Conservation (phyloP, 208 protist species). For the Strigomonas galati region DNA sequence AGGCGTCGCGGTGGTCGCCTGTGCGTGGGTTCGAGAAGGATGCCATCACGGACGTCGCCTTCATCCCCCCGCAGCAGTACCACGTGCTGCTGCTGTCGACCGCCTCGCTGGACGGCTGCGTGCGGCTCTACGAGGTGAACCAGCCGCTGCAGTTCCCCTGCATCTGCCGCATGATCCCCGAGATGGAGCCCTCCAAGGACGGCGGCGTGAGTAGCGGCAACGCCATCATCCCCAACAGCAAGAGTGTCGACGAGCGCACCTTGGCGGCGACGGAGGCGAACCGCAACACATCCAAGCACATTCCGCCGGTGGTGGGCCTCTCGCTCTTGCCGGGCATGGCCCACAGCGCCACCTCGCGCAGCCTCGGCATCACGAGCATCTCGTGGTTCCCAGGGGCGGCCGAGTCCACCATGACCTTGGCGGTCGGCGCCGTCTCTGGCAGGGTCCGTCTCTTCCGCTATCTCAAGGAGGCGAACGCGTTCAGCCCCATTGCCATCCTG, state of each 20-base stretch:
- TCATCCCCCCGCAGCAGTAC: constrained; percentile 78
- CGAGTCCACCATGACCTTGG: constrained; percentile 78
- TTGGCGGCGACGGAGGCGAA: not conserved
- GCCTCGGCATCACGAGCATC: constrained; percentile 67
- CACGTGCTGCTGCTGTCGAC: constrained; percentile 79
- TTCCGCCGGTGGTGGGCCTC: constrained; percentile 7
- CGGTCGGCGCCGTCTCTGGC: constrained; percentile 74
- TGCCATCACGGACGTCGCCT: constrained; percentile 86
- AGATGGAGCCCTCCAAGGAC: constrained; percentile 33
- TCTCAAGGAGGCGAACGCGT: constrained; percentile 54
- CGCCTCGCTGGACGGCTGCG: constrained; percentile 80
- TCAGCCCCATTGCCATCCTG: constrained; percentile 37
- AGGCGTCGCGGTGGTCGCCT: constrained; percentile 51
- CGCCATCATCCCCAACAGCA: not conserved
- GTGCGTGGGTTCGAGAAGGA: constrained; percentile 85
- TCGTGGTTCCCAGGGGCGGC: constrained; percentile 80
- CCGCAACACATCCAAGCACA: not conserved
- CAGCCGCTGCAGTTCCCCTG: constrained; percentile 63
- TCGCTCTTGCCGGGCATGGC: constrained; percentile 13
- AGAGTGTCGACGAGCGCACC: not conserved
- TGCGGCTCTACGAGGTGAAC: constrained; percentile 85
- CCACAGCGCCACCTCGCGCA: constrained; percentile 8
- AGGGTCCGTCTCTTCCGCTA: constrained; percentile 75
- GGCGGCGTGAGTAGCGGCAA: constrained; percentile 8
- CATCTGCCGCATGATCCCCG: constrained; percentile 62